Percentiles rank a stretch among this genome's conserved stretches.
Conservation (phyloP, 2,329 filamentous ascomycete species). For the Aspergillus latus region DNA sequence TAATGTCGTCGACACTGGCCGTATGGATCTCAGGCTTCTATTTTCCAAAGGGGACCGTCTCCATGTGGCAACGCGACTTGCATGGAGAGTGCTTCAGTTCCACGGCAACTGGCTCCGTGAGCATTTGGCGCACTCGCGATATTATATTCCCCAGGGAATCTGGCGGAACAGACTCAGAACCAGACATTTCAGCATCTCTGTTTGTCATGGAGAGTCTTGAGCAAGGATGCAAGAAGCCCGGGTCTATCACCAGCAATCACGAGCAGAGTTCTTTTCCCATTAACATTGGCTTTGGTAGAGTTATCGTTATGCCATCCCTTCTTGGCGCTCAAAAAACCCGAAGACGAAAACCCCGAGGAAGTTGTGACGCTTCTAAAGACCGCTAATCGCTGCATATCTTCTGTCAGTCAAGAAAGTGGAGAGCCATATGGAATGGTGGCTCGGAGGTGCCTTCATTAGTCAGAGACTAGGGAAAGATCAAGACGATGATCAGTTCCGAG, state of each 20-base stretch:
- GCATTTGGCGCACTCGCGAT: conserved; percentile 17
- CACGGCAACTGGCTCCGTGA: conserved; percentile 24
- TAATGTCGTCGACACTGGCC: background rate
- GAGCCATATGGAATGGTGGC: background rate
- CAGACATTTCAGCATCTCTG: background rate
- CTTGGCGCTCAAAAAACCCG: background rate
- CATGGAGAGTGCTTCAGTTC: conserved; percentile 22
- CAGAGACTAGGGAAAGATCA: conserved; percentile 2
- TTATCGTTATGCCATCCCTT: background rate
- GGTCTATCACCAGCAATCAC: background rate
- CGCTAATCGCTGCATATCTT: background rate
- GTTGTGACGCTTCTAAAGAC: conserved; percentile 1
- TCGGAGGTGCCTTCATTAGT: conserved; percentile 3
- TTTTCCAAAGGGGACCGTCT: conserved; percentile 14
- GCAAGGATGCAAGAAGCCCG: background rate
- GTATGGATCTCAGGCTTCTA: background rate
- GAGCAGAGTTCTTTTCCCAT: conserved; percentile 1
- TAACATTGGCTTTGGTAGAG: background rate
- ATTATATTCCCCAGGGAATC: conserved; percentile 15
- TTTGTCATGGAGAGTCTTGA: conserved; percentile 1
- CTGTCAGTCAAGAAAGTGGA: background rate
- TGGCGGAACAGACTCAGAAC: background rate
- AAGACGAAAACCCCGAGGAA: conserved; percentile 2
- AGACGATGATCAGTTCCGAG: background rate
- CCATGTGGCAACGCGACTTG: conserved; percentile 16